Percentiles rank a stretch among this genome's conserved stretches.
phyloP scores from a whole-genome alignment of 495 filamentous ascomycete species.

The Tuber umbilicatum region DNA sequence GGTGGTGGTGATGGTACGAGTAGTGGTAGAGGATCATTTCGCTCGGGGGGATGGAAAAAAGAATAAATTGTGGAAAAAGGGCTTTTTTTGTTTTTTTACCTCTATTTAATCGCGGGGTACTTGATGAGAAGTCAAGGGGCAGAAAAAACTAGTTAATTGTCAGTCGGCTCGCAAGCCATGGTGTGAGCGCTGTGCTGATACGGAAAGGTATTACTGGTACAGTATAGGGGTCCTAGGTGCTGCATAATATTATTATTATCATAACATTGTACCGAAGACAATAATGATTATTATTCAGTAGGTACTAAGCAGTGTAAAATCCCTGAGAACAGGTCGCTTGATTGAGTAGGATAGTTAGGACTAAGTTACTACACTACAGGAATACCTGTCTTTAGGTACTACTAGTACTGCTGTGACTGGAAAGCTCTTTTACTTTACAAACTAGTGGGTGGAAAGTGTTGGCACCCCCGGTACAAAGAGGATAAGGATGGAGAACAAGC shows the following conservation, averaged over 20 bases:
- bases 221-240: not conserved
- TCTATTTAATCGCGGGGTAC: not conserved
- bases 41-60: not conserved
- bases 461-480: no score
- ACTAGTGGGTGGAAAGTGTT: no score
- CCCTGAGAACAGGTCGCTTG: not conserved
- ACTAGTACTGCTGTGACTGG: no score
- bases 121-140: not conserved
- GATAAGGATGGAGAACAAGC: no score
- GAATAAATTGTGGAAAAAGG: no score
- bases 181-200: not conserved
- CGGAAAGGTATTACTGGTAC: no score
- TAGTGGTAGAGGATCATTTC: not conserved
- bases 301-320: not conserved
- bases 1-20: constrained; percentile 1
- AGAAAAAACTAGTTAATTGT: not conserved
- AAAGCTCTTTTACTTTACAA: no score
- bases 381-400: not conserved
- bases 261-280: no score
- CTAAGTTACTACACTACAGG: not conserved
- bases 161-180: not conserved
- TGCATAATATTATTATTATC: not conserved
- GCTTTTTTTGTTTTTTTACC: no score
- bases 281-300: no score
- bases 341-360: not conserved